Evolutionary conservation across 106 monocot genomes (phyloP).

Genomic region (Phalaenopsis equestris): DNA sequence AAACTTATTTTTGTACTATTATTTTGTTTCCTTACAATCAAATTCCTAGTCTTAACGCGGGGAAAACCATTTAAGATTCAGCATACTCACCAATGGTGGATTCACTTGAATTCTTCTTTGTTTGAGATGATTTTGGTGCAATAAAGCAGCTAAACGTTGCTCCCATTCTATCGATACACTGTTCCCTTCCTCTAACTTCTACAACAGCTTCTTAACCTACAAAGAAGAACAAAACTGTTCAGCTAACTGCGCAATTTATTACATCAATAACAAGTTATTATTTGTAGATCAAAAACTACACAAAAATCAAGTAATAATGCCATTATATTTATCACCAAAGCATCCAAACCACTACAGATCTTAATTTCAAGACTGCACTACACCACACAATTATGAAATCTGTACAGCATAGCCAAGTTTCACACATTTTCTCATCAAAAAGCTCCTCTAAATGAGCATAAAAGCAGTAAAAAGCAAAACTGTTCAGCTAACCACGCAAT

Average conservation of each 20-base stretch:
- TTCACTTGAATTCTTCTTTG: neutral
- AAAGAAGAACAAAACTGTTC: neutral
- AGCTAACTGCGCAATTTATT: neutral
- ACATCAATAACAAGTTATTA: neutral
- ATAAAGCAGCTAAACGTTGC: slow-evolving; percentile 4
- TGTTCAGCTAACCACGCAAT: neutral
- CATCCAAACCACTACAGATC: neutral
- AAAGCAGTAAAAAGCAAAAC: no score
- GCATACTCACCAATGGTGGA: neutral
- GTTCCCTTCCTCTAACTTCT: neutral
- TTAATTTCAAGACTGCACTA: neutral
- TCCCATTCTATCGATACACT: neutral
- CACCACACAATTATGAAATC: neutral
- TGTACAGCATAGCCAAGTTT: neutral
- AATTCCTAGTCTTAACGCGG: no score
- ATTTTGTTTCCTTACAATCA: no score
- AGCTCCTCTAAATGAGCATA: neutral
- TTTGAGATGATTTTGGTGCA: neutral
- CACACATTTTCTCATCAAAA: neutral
- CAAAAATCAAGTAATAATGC: neutral
- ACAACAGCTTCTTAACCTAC: neutral
- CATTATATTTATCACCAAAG: neutral
- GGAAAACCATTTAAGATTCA: neutral
- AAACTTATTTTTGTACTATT: no score
- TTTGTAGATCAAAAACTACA: neutral